Conservation (phyloP, 2,329 filamentous ascomycete species). For the Endocalyx cinctus region DNA sequence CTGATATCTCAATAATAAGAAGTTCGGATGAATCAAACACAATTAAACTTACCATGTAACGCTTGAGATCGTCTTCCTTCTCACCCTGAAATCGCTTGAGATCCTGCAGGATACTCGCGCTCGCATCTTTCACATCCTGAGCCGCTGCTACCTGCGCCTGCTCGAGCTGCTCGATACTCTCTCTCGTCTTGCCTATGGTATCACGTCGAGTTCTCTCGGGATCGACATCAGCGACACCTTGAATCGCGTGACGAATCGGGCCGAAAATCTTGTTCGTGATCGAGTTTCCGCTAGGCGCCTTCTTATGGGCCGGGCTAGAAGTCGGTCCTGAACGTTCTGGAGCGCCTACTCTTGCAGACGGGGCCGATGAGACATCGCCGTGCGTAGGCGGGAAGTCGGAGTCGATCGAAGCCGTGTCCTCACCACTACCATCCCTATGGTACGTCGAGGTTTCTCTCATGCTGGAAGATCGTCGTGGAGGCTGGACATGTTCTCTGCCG, state of each 20-base stretch:
- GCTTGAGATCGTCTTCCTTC: conserved; percentile 89
- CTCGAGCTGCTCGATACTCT: conserved; percentile 80
- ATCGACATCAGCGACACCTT: conserved; percentile 94
- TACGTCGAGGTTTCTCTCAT: conserved; percentile 46
- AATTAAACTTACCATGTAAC: conserved; percentile 78
- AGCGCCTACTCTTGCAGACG: conserved; percentile 70
- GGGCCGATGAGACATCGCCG: conserved; percentile 62
- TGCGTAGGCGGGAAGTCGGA: conserved; percentile 93
- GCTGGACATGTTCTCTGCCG: conserved; percentile 29
- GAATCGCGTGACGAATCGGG: conserved; percentile 88
- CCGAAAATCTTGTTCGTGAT: conserved; percentile 94
- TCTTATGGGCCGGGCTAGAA: conserved; percentile 61
- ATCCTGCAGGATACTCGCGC: conserved; percentile 80
- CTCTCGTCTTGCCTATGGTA: conserved; percentile 90
- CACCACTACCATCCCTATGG: conserved; percentile 53
- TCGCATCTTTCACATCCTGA: conserved; percentile 90
- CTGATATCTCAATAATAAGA: too few species aligned
- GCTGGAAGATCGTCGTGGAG: conserved; percentile 65
- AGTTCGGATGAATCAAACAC: background rate
- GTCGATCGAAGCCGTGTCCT: conserved; percentile 87
- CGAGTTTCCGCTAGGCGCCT: conserved; percentile 80
- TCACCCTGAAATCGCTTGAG: conserved; percentile 89
- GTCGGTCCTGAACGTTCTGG: conserved; percentile 51
- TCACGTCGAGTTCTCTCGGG: conserved; percentile 89
- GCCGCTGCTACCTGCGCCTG: conserved; percentile 85